These are phyloP conservation scores for Olyra latifolia DNA, from an alignment of 176 grass and related monocot genomes.

Conservation along the genomic window DNA sequence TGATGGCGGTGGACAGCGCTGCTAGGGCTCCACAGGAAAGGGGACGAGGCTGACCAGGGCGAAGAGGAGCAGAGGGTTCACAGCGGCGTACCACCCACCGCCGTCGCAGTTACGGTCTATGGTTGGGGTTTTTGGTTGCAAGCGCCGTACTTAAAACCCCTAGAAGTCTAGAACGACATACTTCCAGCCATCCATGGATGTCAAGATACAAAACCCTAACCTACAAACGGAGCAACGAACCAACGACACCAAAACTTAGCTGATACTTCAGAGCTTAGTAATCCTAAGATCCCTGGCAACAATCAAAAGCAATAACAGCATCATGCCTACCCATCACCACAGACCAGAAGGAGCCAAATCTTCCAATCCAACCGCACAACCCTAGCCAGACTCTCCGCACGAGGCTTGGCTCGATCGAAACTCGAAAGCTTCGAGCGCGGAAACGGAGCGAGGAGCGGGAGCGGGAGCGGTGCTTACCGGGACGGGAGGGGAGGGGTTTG, in stretches of 20 bases:
- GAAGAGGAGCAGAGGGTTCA: too few relatives aligned
- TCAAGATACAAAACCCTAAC: neutral
- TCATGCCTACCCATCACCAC: neutral
- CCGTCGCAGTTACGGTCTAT: too few relatives aligned
- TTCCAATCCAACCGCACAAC: neutral
- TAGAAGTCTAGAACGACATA: too few relatives aligned
- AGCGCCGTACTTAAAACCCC: too few relatives aligned
- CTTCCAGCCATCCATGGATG: neutral
- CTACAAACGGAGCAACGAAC: neutral
- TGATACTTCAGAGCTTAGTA: neutral
- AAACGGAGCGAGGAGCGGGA: neutral
- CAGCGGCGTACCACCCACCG: too few relatives aligned
- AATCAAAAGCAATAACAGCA: neutral
- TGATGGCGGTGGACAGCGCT: too few relatives aligned
- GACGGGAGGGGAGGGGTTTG: neutral
- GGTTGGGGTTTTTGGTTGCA: too few relatives aligned
- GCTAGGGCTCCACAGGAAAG: too few relatives aligned
- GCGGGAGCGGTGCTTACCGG: constrained; percentile 19
- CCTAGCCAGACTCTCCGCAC: neutral
- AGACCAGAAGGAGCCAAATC: neutral
- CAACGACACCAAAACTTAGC: neutral
- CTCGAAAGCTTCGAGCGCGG: neutral
- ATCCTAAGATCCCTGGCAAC: neutral
- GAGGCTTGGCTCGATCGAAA: neutral
- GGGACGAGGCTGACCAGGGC: too few relatives aligned